Percentiles rank a stretch among this genome's conserved stretches.
phyloP scores from a whole-genome alignment of 2,329 filamentous ascomycete genomes.

The Apiospora phragmitis region DNA sequence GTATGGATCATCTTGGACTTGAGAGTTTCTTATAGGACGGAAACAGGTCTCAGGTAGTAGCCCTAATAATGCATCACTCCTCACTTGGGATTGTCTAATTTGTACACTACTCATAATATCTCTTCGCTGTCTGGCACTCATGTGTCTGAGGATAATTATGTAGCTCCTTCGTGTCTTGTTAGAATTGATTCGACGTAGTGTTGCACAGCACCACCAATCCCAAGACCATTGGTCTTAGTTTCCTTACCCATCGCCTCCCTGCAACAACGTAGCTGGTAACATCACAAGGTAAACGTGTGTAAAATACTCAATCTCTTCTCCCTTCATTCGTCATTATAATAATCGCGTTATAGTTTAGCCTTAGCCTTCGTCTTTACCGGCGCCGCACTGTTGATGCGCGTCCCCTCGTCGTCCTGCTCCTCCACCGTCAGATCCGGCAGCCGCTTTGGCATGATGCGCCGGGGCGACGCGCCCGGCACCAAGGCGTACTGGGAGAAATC shows the following conservation, averaged over 20 bases:
- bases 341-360: slow-evolving; percentile 37
- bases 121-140: neutral
- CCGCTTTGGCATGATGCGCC: slow-evolving; percentile 74
- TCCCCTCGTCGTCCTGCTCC: slow-evolving; percentile 81
- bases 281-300: neutral
- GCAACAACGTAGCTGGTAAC: neutral
- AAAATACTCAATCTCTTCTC: neutral
- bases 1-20: slow-evolving; percentile 17
- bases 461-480: slow-evolving; percentile 43
- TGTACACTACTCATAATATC: neutral
- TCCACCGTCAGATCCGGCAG: slow-evolving; percentile 71
- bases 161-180: neutral
- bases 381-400: slow-evolving; percentile 64
- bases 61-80: slow-evolving; percentile 20
- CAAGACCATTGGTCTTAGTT: neutral
- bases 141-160: neutral
- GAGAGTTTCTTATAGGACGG: slow-evolving; percentile 25
- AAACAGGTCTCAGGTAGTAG: slow-evolving; percentile 22
- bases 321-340: neutral
- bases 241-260: neutral
- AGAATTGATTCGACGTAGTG: neutral
- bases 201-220: too few species aligned
- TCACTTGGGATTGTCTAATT: neutral
- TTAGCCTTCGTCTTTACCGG: slow-evolving; percentile 29
- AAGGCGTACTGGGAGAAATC: slow-evolving; percentile 76